Base-by-base conservation (phyloP, 78 protist species). In the Dictyostelium citrinum region DNA sequence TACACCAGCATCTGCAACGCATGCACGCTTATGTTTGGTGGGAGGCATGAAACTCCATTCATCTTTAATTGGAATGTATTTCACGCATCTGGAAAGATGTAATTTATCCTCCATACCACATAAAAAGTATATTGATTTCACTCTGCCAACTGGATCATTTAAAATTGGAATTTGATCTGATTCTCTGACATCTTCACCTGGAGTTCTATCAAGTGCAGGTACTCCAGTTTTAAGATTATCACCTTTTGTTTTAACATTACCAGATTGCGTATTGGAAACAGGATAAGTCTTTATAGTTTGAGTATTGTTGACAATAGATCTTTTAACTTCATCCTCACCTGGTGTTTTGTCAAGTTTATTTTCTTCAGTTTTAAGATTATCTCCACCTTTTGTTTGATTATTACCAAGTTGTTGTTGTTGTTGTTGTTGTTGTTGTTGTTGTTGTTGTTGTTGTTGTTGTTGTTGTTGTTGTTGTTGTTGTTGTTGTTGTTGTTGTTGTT, bases 31-130 rank as follows among this genome's bases (percentile, higher is more conserved):
- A 43, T 71, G 39, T 58, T 41, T 84, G 1, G 82, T 27, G 1
- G 72, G 83, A 9, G 75, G 81, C 14, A 74, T 61, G 67, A 74
- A 20, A 10, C 17, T 22, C 82, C 82, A 84, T 41, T 33, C 81
- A 39, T 39, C 81, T n/a, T 1, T 37, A 0, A 0, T 1, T 24
- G 81, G 77, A 5, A 1, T 49, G 17, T 14, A 84, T 16, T 14
- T 84, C 24, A 37, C 58, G 55, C 31, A 84, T 27, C 43, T 46
- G n/a, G 70, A 71, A 33, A 84, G 29, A 51, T 74, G 81, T n/a
- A 43, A 16, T 10, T 77, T 84, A 12, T 51, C 43, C 14, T 71
- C 82, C 91, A 84, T 84, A 37, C 91, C 91, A 55, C 82, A 45
- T 1, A 84, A 11, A 5, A 49, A 41, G 61, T 55, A 84, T 0